Conservation (phyloP, 202 grass and related monocot species). For the Setaria viridis region DNA sequence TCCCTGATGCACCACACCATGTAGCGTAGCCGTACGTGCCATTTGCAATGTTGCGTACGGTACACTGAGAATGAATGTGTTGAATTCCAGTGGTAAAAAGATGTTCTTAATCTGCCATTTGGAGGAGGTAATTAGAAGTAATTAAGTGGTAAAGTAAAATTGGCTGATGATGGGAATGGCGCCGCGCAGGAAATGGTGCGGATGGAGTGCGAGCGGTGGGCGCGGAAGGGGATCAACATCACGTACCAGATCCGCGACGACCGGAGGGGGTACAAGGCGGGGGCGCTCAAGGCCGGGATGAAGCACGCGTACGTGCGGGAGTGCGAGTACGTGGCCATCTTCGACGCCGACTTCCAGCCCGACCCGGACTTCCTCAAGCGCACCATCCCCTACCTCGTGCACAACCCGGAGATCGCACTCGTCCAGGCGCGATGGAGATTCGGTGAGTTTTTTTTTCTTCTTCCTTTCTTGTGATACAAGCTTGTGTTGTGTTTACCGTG, state of each 20-base stretch:
- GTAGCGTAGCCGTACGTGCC: too few relatives aligned
- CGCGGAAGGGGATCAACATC: slow-evolving; percentile 88
- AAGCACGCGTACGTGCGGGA: slow-evolving; percentile 84
- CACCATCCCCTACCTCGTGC: slow-evolving; percentile 85
- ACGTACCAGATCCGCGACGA: slow-evolving; percentile 97
- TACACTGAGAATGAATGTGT: too few relatives aligned
- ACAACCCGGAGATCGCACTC: slow-evolving; percentile 82
- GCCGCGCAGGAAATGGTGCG: slow-evolving; percentile 67
- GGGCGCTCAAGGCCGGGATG: slow-evolving; percentile 85
- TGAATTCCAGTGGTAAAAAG: too few relatives aligned
- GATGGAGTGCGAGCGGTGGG: slow-evolving; percentile 86
- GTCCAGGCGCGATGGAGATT: slow-evolving; percentile 89
- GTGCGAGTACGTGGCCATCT: slow-evolving; percentile 86
- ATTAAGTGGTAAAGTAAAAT: neutral
- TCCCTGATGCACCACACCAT: too few relatives aligned
- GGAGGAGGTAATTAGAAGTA: neutral
- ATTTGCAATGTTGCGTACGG: too few relatives aligned
- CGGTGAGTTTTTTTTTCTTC: slow-evolving; percentile 33
- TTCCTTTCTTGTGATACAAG: neutral
- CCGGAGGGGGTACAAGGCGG: slow-evolving; percentile 88
- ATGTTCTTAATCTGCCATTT: neutral
- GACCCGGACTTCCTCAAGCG: slow-evolving; percentile 83
- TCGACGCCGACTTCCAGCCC: slow-evolving; percentile 96
- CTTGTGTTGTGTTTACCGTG: neutral
- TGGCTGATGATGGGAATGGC: neutral